Conservation (phyloP, 2,329 filamentous ascomycete species). For the Fusarium sp. region DNA sequence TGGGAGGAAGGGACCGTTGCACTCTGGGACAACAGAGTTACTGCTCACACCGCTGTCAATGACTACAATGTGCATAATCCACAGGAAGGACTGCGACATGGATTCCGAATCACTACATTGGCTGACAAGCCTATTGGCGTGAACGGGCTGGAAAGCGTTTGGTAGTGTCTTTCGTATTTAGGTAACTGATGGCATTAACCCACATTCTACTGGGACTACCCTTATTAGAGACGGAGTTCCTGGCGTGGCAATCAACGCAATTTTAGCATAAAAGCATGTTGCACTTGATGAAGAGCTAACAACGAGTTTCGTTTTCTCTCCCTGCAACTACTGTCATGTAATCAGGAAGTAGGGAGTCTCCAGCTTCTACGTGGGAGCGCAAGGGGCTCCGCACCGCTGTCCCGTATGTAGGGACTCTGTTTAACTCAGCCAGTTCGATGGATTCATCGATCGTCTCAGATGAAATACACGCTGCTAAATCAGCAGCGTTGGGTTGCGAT, state of each 20-base stretch:
- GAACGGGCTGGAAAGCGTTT: background rate
- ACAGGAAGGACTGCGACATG: background rate
- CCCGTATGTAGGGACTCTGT: conserved; percentile 80
- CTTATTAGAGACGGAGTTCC: background rate
- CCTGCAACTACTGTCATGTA: conserved; percentile 65
- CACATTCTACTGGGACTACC: background rate
- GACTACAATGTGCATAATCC: conserved; percentile 8
- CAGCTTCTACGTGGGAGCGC: conserved; percentile 60
- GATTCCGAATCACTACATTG: conserved; percentile 7
- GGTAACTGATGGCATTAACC: background rate
- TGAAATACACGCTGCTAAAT: conserved; percentile 61
- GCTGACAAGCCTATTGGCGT: background rate
- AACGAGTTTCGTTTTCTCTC: background rate
- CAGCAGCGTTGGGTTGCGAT: background rate
- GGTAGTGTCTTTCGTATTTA: background rate
- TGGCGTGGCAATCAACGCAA: background rate
- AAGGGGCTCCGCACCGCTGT: conserved; percentile 77
- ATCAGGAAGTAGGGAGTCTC: conserved; percentile 69
- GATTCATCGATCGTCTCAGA: conserved; percentile 64
- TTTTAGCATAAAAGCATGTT: background rate
- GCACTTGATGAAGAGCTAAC: background rate
- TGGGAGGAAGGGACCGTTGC: conserved; percentile 73
- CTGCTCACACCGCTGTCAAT: conserved; percentile 7
- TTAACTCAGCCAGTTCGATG: conserved; percentile 72
- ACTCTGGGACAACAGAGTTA: conserved; percentile 56